A percentile compares a stretch with the other conserved stretches of the same genome.
Evolutionary conservation across 2,329 filamentous ascomycete species (phyloP).

Genomic region (Coleophoma crateriformis): DNA sequence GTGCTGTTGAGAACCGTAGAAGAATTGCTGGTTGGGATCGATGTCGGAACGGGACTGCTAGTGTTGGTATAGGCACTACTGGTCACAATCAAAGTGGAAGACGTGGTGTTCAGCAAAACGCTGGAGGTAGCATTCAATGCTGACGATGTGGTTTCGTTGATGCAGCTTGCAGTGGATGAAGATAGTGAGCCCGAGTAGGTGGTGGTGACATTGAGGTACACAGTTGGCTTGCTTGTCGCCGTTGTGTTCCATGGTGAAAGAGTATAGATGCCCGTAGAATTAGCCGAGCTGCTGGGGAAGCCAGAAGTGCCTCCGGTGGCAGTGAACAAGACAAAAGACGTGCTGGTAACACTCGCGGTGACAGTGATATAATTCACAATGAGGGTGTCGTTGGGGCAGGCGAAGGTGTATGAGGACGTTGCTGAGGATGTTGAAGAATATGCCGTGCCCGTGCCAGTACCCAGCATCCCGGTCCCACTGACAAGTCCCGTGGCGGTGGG

Average conservation of each 20-base stretch:
- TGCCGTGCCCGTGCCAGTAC: background rate
- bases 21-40: too few relatives aligned
- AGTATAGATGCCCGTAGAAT: background rate
- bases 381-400: background rate
- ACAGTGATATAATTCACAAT: conserved; percentile 4
- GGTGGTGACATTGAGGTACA: too few relatives aligned
- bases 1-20: too few relatives aligned
- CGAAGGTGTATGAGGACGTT: background rate
- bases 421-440: conserved; percentile 2
- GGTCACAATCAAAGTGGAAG: too few relatives aligned
- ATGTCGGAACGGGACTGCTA: too few relatives aligned
- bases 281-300: background rate
- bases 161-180: too few relatives aligned
- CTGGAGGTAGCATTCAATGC: too few relatives aligned
- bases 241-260: background rate
- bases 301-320: background rate
- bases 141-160: too few relatives aligned
- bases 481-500: background rate
- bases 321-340: background rate
- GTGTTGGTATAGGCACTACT: too few relatives aligned
- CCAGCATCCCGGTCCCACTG: background rate
- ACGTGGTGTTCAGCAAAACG: too few relatives aligned
- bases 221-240: background rate
- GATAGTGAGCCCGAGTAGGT: too few relatives aligned
- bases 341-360: conserved; percentile 5